Evolutionary conservation across 2,329 filamentous ascomycete species (phyloP), one percentile per base, ranked within the genome.

Genomic region (Ceratocystis cacaofunesta): DNA sequence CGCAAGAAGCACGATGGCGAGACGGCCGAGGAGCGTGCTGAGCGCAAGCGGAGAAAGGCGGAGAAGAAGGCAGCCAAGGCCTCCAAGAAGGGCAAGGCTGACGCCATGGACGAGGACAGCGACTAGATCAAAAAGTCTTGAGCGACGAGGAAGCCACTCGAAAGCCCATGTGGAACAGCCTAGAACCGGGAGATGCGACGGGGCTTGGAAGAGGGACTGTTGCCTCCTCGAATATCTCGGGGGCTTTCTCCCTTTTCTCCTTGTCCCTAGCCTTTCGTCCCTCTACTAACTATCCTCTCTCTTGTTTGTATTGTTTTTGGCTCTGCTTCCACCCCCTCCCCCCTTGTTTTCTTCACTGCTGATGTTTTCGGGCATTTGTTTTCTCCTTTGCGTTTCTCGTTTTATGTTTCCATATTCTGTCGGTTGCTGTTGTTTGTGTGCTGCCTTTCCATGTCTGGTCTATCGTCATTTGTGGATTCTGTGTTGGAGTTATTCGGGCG

Each of bases 1-100:
- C 85, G 87, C 78, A 90, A 90, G 82, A 94, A 91, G 81, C 87
- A 89, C 74, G 86, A 90, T 44, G 87, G 87, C 72, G 86, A 90
- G 78, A 87, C 85, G 17, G 76, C 85, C 30, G 86, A 89, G 73
- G 85, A 86, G 75, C 84, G 82, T 76, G 81, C 81, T 4, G 81
- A 82, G 76, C 79, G 81, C 69, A 83, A 83, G 77, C 78, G 79
- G 70, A 77, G 79, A 73, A 83, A 83, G 77, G 81, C 81, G 1
- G 80, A 83, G 74, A 83, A 82, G 77, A 83, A 82, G 75, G 80
- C 80, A 1, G 78, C 79, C 70, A 82, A 82, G 75, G 77, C 78
- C 55, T 78, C 79, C 65, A 82, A 82, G 76, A 84, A 82, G 72
- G 78, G 78, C 50, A 75, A 76, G 68, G 76, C 43, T 15, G 61